phyloP scores from a whole-genome alignment of 1,139 yeast genomes.

The Ogataea hybrid region DNA sequence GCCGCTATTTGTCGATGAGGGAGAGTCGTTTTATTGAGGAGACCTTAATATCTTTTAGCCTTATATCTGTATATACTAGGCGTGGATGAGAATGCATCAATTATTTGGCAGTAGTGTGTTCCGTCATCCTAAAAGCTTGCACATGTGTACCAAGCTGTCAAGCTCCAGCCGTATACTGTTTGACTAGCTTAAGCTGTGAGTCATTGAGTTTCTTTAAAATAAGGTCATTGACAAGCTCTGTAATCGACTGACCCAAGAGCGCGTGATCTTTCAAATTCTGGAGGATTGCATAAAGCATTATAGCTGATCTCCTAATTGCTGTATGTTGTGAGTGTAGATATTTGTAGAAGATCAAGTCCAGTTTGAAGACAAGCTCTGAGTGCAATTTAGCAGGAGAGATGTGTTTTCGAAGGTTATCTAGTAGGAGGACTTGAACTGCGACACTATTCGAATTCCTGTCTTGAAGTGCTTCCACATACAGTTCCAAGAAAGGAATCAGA shows the following conservation, averaged over 20 bases:
- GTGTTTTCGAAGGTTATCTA: slow-evolving; percentile 17
- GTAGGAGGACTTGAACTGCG: slow-evolving; percentile 18
- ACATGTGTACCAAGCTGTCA: background rate
- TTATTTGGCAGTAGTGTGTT: too few relatives aligned
- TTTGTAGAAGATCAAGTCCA: slow-evolving; percentile 23
- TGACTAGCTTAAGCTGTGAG: slow-evolving; percentile 24
- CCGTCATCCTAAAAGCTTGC: background rate
- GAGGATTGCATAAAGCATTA: slow-evolving; percentile 23
- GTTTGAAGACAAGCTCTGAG: slow-evolving; percentile 22
- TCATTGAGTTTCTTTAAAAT: slow-evolving; percentile 25
- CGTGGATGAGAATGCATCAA: background rate
- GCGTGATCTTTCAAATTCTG: slow-evolving; percentile 15
- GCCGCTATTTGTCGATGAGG: slow-evolving; percentile 48
- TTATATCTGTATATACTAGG: slow-evolving; percentile 16
- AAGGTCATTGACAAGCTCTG: slow-evolving; percentile 26
- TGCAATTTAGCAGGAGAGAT: slow-evolving; percentile 11
- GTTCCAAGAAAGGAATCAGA: slow-evolving; percentile 10
- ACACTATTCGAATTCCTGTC: slow-evolving; percentile 4
- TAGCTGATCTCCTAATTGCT: slow-evolving; percentile 22
- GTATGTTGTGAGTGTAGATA: slow-evolving; percentile 19
- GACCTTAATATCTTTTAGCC: background rate
- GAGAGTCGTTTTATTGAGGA: slow-evolving; percentile 43
- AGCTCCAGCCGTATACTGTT: slow-evolving; percentile 19
- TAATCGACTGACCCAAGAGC: slow-evolving; percentile 18
- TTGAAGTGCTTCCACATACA: slow-evolving; percentile 14